These are phyloP conservation scores for Xenosphaeropsis pyriputrescens DNA, from an alignment of 2,329 filamentous ascomycete species.

Conservation along the genomic window DNA sequence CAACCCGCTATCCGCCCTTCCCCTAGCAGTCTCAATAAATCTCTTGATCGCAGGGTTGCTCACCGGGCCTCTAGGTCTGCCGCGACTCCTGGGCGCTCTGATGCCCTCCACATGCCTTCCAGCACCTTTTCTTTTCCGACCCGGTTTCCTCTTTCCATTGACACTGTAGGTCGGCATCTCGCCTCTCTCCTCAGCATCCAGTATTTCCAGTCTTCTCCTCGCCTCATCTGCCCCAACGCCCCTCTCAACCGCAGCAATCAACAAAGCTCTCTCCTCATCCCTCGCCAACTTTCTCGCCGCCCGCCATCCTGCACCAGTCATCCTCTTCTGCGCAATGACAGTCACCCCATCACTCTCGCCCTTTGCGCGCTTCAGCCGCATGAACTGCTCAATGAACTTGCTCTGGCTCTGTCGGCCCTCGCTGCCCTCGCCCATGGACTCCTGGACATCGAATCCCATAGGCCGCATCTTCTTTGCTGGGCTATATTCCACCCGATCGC, in stretches of 20 bases:
- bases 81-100: not conserved
- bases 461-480: no score
- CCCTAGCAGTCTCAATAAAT: not conserved
- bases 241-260: slow-evolving; percentile 6
- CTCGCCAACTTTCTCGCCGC: slow-evolving; percentile 4
- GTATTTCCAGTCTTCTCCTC: not conserved
- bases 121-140: not conserved
- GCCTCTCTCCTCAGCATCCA: slow-evolving; percentile 3
- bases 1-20: not conserved
- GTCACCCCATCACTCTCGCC: slow-evolving; percentile 54
- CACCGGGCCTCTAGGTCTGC: slow-evolving; percentile 1
- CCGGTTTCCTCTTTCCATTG: not conserved
- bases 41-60: not conserved
- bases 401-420: not conserved
- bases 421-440: not conserved
- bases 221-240: slow-evolving; percentile 1
- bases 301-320: slow-evolving; percentile 10
- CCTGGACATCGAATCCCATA: not conserved
- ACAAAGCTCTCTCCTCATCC: slow-evolving; percentile 5
- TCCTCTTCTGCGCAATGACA: slow-evolving; percentile 29
- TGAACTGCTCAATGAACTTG: slow-evolving; percentile 49
- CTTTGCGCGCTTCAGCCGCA: slow-evolving; percentile 45
- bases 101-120: not conserved
- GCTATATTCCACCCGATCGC: no score
- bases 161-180: not conserved